Evolutionary conservation across 176 grass and related monocot species (phyloP).

Genomic region (Avena insularis): DNA sequence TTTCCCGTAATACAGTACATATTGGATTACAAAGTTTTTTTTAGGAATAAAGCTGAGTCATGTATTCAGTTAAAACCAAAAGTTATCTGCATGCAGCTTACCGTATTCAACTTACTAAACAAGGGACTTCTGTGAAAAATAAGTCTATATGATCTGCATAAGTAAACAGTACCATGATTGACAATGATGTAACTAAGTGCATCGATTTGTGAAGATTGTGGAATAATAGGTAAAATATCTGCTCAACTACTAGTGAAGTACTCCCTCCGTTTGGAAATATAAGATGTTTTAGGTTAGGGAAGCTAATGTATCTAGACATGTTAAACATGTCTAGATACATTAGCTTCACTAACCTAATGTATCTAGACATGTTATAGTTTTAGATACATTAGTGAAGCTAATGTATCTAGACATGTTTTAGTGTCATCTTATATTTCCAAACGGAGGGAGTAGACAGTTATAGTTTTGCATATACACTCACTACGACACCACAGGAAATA

Average conservation of each 20-base stretch:
- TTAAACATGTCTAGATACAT: too few species aligned
- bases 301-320: too few species aligned
- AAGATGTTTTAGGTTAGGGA: too few species aligned
- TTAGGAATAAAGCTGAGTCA: neutral
- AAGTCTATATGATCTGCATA: neutral
- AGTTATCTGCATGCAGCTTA: neutral
- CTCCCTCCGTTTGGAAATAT: too few species aligned
- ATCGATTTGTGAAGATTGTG: constrained; percentile 1
- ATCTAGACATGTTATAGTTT: too few species aligned
- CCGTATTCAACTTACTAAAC: neutral
- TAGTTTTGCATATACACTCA: constrained; percentile 20
- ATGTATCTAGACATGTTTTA: too few species aligned
- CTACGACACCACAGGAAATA: neutral
- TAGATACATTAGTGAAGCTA: too few species aligned
- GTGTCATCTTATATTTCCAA: too few species aligned
- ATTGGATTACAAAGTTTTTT: neutral
- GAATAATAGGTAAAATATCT: constrained; percentile 5
- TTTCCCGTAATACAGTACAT: neutral
- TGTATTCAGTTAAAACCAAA: too few species aligned
- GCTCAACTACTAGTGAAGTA: neutral
- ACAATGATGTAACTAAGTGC: neutral
- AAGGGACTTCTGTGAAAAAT: neutral
- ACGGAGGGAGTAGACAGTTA: neutral
- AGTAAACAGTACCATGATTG: constrained; percentile 2
- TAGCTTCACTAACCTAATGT: too few species aligned